Conservation (phyloP, 352 stramenopile species). For the Globisporangium cylindrosporum region DNA sequence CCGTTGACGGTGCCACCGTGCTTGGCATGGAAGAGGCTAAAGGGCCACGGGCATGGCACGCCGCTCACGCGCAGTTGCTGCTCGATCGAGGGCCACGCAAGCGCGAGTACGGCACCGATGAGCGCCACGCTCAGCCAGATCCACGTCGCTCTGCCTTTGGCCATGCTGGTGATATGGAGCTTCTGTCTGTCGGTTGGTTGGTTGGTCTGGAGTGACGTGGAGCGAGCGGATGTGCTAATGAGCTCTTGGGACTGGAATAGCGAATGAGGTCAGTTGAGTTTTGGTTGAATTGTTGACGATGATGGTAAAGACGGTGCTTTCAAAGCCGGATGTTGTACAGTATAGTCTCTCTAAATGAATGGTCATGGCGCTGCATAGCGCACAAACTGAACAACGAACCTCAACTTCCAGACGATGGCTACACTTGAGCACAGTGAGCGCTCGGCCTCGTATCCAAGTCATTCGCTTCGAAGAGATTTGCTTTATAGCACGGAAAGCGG, state of each 20-base stretch:
- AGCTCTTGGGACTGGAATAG: background rate
- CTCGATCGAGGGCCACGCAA: constrained; percentile 75
- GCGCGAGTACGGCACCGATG: constrained; percentile 47
- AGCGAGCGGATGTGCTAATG: constrained; percentile 1
- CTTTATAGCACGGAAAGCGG: too few relatives aligned
- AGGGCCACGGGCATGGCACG: constrained; percentile 65
- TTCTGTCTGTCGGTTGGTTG: background rate
- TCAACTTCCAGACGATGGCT: too few relatives aligned
- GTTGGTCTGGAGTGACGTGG: background rate
- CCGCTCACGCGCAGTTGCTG: constrained; percentile 49
- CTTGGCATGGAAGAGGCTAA: constrained; percentile 40
- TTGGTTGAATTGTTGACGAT: background rate
- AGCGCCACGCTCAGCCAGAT: constrained; percentile 50
- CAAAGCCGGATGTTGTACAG: too few relatives aligned
- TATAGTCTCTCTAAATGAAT: too few relatives aligned
- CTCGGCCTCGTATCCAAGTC: too few relatives aligned
- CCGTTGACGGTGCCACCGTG: constrained; percentile 13
- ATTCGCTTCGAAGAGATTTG: too few relatives aligned
- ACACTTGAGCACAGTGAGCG: too few relatives aligned
- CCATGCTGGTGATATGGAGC: constrained; percentile 8
- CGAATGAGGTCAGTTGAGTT: background rate
- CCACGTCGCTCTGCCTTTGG: constrained; percentile 33
- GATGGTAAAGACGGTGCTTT: background rate
- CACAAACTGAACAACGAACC: too few relatives aligned
- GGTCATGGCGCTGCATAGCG: too few relatives aligned